Evolutionary conservation across 306 rosid species (phyloP), one percentile per base, ranked within the genome.

Genomic region (Sphenostylis stenocarpa): DNA sequence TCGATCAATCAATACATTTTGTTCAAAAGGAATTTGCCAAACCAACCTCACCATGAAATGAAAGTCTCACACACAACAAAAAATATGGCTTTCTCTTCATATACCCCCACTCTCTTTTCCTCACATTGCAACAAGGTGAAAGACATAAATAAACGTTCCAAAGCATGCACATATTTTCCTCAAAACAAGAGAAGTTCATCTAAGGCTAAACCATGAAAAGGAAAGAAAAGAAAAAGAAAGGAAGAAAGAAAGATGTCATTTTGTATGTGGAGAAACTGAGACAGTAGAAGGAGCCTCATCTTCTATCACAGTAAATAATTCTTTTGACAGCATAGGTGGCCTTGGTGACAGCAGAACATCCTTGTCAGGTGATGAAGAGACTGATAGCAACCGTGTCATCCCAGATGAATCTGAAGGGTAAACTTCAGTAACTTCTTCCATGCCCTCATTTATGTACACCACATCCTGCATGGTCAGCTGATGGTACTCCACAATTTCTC

Each of bases 401-500:
- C 85, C 94, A 14, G 70, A 60, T 48, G 73, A 45, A 62, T 86
- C 71, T 31, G 79, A 7, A 58, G 98, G 96, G 86, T 87, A 92
- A 55, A 89, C 91, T 84, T 95, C 91, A 13, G 96, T 76, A 28
- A 91, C 96, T 84, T 92, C 98, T 82, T 87, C 99, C 81, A 80
- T 88, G n/a, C 96, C 90, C 53, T 96, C 99, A 57, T 91, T 93
- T 19, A 96, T 71, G 65, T 92, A 88, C 55, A 96, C 98, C 45
- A 96, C 93, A 73, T 96, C 97, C 82, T 96, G 99, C 99, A 87
- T 91, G 0, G 96, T 96, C 28, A 96, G 94, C 77, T 96, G 99
- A 75, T 96, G 99, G 77, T 92, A 96, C 55, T 96, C 99, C 71
- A 96, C 99, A 38, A 96, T 84, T 82, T 96, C 99, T 87, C 98